Base-by-base conservation (phyloP, 306 rosid species). In the Prunus mongolica region DNA sequence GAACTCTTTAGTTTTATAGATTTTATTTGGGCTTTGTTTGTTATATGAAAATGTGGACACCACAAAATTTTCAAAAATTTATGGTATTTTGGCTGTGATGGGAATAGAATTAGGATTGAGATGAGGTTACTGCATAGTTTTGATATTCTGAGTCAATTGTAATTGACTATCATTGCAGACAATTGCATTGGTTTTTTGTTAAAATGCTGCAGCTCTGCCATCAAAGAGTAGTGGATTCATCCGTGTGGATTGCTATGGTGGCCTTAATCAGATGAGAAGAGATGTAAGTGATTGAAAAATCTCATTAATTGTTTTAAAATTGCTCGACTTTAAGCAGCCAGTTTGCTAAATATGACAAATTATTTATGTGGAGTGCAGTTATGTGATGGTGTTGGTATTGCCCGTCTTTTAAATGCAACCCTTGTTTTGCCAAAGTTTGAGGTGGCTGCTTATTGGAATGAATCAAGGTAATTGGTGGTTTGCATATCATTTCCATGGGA, bases 231-330 rank as follows among this genome's bases (percentile, higher is more conserved):
- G 84, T 74, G 97, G 97, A 83, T 95, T 88, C 73, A 90, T 95
- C 72, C 84, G 92, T 57, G 97, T 92, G 87, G 97, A 92, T 90
- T 95, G 99, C 90, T 89, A 88, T 69, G 97, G 97, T 5, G 99
- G 97, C 65, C 97, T 92, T 82, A 95, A 95, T 83, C 96, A 92
- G 89, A 92, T 90, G 93, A 88, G 97, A 82, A 89, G 97, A 92
- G 99, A 92, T 87, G 99, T 92, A 80, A 84, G 96, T 81, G 67
- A 44, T 44, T 46, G 28, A 49, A 76, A 69, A 65, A 12, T 72
- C 51, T 69, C 77, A 76, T 19, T 69, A 50, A 55, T 64, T 15
- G 34, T 44, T 75, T 32, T 12, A 16, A 46, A 61, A 24, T 5
- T 71, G 64, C 27, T 71, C 4, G 22, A 44, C 52, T 76, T 49